Evolutionary conservation across 345 rosid genomes (phyloP).

Genomic region (Rhizophora apiculata): DNA sequence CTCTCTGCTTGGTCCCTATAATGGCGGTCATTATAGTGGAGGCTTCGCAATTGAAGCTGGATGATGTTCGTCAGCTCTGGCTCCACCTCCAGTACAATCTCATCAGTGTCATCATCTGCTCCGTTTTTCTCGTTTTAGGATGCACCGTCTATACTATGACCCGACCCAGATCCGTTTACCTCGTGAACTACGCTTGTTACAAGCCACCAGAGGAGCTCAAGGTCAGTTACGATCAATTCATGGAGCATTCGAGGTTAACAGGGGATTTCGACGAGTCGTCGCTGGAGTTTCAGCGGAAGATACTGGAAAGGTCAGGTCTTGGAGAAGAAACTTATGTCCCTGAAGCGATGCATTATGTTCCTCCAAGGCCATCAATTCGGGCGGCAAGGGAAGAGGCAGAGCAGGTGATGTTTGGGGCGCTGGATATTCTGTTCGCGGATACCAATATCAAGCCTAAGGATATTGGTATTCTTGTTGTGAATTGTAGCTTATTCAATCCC

Average conservation of each 20-base stretch:
- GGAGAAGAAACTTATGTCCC: slow-evolving; percentile 94
- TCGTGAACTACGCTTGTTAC: slow-evolving; percentile 72
- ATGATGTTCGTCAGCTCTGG: slow-evolving; percentile 66
- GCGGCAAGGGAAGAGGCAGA: slow-evolving; percentile 89
- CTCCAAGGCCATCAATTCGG: slow-evolving; percentile 77
- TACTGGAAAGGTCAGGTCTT: slow-evolving; percentile 75
- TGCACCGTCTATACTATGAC: slow-evolving; percentile 79
- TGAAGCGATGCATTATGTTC: slow-evolving; percentile 66
- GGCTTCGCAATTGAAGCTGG: slow-evolving; percentile 55
- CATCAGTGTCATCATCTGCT: slow-evolving; percentile 59
- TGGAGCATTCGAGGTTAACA: slow-evolving; percentile 71
- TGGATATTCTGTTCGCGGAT: slow-evolving; percentile 64
- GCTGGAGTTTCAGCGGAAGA: slow-evolving; percentile 78
- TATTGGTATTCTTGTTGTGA: slow-evolving; percentile 78
- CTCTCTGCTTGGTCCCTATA: slow-evolving; percentile 69
- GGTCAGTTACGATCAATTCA: slow-evolving; percentile 53
- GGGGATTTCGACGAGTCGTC: slow-evolving; percentile 80
- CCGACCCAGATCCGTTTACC: slow-evolving; percentile 73
- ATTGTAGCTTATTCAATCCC: slow-evolving; percentile 89
- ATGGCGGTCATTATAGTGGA: slow-evolving; percentile 54
- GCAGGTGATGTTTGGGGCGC: slow-evolving; percentile 88
- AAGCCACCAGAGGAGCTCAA: slow-evolving; percentile 61
- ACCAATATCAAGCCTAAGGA: slow-evolving; percentile 74
- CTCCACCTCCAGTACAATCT: slow-evolving; percentile 85
- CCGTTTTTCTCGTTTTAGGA: slow-evolving; percentile 56